Evolutionary conservation across 2,329 filamentous ascomycete species (phyloP).

Genomic region (Elsinoe australis): DNA sequence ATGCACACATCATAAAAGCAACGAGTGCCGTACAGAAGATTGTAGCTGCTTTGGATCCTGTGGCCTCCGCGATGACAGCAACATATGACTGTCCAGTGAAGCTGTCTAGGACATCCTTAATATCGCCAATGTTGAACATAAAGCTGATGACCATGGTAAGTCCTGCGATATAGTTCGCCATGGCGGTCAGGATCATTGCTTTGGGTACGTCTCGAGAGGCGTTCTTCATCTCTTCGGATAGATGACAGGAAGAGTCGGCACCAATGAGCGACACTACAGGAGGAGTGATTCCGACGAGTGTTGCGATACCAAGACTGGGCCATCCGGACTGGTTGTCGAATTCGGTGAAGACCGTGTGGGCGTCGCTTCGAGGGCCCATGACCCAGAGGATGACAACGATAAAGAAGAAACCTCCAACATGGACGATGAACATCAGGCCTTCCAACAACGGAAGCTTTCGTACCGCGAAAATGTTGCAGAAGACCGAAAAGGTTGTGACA

Average conservation of each 20-base stretch:
- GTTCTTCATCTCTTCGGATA: conserved; percentile 28
- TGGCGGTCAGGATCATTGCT: conserved; percentile 36
- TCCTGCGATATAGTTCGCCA: conserved; percentile 37
- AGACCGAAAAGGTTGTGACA: conserved; percentile 22
- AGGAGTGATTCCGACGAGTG: conserved; percentile 18
- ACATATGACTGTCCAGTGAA: conserved; percentile 29
- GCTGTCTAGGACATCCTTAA: conserved; percentile 27
- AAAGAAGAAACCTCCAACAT: conserved; percentile 22
- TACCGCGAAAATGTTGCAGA: conserved; percentile 34
- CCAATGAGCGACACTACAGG: conserved; percentile 18
- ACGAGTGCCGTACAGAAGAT: conserved; percentile 29
- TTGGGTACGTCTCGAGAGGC: conserved; percentile 30
- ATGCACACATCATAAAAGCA: conserved; percentile 28
- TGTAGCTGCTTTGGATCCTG: conserved; percentile 28
- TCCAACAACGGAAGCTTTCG: conserved; percentile 23
- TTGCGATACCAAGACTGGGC: conserved; percentile 27
- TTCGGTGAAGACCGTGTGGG: conserved; percentile 40
- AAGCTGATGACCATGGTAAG: conserved; percentile 37
- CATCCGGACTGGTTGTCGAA: conserved; percentile 43
- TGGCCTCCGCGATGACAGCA: conserved; percentile 31
- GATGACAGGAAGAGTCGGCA: conserved; percentile 20
- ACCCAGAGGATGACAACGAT: conserved; percentile 31
- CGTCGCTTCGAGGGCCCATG: conserved; percentile 35
- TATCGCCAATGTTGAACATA: conserved; percentile 31
- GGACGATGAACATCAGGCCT: conserved; percentile 26